Evolutionary conservation across 2,329 filamentous ascomycete genomes (phyloP).

Genomic region (Pestalotiopsis sp.): DNA sequence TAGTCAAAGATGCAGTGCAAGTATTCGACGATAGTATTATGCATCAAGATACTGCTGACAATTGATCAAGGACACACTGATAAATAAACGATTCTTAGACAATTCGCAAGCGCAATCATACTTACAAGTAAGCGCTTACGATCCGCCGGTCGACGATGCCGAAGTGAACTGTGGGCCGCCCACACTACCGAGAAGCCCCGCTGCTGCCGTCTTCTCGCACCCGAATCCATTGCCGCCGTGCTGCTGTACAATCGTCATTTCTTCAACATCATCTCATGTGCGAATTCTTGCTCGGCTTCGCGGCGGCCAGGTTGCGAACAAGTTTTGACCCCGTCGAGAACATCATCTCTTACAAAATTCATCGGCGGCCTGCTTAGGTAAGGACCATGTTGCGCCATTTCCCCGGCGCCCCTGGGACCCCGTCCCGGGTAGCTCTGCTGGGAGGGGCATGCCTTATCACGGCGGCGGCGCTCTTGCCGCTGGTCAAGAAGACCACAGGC

Average conservation of each 20-base stretch:
- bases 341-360: neutral
- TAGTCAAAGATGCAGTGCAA: too few relatives aligned
- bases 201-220: neutral
- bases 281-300: neutral
- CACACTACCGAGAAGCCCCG: neutral
- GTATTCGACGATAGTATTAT: too few relatives aligned
- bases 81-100: too few relatives aligned
- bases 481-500: neutral
- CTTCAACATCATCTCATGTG: too few relatives aligned
- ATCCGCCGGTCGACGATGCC: neutral
- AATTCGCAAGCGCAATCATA: neutral
- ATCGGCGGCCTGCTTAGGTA: neutral
- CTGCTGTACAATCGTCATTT: neutral
- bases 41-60: too few relatives aligned
- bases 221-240: neutral
- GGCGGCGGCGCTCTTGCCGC: neutral
- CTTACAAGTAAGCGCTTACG: neutral
- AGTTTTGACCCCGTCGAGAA: neutral
- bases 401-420: neutral
- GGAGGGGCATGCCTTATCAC: neutral
- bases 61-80: too few relatives aligned
- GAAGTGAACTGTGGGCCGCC: neutral
- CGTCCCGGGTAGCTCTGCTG: neutral
- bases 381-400: conserved; percentile 2
- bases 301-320: neutral